Evolutionary conservation across 1,139 yeast species (phyloP).

Genomic region (Taiozyma sp.): DNA sequence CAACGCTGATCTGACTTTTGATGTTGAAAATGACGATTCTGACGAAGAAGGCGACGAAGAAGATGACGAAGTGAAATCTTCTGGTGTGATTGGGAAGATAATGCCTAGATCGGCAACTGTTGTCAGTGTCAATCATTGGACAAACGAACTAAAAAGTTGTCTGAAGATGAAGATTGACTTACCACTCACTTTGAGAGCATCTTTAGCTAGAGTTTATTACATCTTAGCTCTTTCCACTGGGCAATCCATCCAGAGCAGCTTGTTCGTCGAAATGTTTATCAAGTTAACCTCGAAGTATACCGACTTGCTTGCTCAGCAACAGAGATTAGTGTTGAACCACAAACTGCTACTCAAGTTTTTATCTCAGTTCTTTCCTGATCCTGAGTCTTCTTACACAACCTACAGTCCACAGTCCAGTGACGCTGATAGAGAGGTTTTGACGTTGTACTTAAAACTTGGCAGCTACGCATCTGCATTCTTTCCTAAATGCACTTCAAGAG

Average conservation of each 20-base stretch:
- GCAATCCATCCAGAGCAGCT: constrained; percentile 57
- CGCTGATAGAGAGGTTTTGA: constrained; percentile 31
- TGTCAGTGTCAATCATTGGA: constrained; percentile 79
- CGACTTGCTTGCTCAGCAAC: constrained; percentile 32
- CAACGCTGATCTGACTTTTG: constrained; percentile 32
- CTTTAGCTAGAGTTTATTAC: constrained; percentile 68
- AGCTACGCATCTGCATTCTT: constrained; percentile 36
- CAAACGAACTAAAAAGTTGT: constrained; percentile 81
- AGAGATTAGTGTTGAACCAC: constrained; percentile 44
- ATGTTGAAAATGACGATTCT: constrained; percentile 39
- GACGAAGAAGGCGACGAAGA: constrained; percentile 40
- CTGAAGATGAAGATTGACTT: constrained; percentile 76
- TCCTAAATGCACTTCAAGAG: constrained; percentile 27
- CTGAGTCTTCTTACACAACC: constrained; percentile 35
- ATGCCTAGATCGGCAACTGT: constrained; percentile 70
- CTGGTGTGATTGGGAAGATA: constrained; percentile 48
- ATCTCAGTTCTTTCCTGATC: constrained; percentile 44
- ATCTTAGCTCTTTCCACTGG: constrained; percentile 73
- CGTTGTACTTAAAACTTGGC: constrained; percentile 33
- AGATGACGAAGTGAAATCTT: constrained; percentile 32
- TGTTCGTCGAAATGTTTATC: constrained; percentile 64
- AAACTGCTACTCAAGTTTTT: constrained; percentile 39
- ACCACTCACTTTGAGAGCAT: constrained; percentile 61
- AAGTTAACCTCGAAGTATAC: constrained; percentile 48
- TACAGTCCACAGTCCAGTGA: constrained; percentile 26